Evolutionary conservation across 2,329 filamentous ascomycete genomes (phyloP).

Genomic region (Colletotrichum cuscutae): DNA sequence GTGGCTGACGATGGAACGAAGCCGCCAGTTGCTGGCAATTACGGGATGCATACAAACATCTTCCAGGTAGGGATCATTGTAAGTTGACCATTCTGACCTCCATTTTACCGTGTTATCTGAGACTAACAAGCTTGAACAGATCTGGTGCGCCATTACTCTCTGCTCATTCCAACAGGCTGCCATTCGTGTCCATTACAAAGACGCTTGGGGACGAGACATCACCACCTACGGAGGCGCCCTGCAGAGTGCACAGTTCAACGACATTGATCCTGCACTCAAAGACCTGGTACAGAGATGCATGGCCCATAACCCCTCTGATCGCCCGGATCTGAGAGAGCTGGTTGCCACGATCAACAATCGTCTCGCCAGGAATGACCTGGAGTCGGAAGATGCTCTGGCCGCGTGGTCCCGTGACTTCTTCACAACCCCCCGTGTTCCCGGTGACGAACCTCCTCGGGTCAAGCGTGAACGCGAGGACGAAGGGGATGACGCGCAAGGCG

Average conservation of each 20-base stretch:
- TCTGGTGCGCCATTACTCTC: slow-evolving; percentile 34
- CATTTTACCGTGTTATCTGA: neutral
- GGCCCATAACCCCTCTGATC: slow-evolving; percentile 39
- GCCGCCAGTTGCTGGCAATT: slow-evolving; percentile 36
- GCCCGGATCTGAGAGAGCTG: slow-evolving; percentile 40
- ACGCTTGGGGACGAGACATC: neutral
- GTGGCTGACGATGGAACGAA: neutral
- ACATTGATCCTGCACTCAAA: slow-evolving; percentile 39
- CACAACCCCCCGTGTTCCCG: neutral
- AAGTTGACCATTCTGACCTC: neutral
- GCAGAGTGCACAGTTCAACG: slow-evolving; percentile 3
- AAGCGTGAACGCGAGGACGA: neutral
- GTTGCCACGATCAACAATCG: slow-evolving; percentile 36
- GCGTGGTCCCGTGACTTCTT: slow-evolving; percentile 33
- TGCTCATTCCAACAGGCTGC: neutral
- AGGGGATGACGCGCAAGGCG: neutral
- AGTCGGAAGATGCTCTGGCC: slow-evolving; percentile 30
- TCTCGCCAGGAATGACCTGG: slow-evolving; percentile 25
- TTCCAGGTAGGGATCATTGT: slow-evolving; percentile 36
- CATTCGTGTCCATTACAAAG: neutral
- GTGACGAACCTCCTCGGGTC: neutral
- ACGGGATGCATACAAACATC: slow-evolving; percentile 36
- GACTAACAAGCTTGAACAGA: slow-evolving; percentile 15
- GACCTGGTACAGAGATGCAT: slow-evolving; percentile 40
- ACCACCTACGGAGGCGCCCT: slow-evolving; percentile 30